These are phyloP conservation scores for Coniosporium apollinis DNA, from an alignment of 495 filamentous ascomycete species.

Conservation along the genomic window DNA sequence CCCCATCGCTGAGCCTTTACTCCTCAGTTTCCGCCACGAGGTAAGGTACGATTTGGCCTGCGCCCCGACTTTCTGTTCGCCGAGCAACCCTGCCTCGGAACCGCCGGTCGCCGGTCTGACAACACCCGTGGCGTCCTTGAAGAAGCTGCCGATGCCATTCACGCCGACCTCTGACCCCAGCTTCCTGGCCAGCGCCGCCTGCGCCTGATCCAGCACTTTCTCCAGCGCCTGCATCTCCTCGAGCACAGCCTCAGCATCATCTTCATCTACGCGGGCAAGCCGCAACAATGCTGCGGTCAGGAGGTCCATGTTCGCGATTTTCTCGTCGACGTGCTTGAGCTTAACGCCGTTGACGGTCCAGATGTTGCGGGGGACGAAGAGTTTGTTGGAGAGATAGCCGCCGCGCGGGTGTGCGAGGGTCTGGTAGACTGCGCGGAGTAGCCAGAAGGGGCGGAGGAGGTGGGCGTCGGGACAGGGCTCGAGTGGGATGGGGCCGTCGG, in stretches of 20 bases:
- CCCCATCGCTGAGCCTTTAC: constrained; percentile 59
- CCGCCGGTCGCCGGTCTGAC: constrained; percentile 8
- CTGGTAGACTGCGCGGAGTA: constrained; percentile 85
- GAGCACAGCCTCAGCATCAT: constrained; percentile 75
- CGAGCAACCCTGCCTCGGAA: constrained; percentile 44
- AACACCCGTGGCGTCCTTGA: constrained; percentile 54
- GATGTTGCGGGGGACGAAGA: constrained; percentile 83
- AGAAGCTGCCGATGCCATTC: constrained; percentile 46
- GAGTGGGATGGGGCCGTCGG: constrained; percentile 53
- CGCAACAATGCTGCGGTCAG: constrained; percentile 80
- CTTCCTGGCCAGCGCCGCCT: constrained; percentile 58
- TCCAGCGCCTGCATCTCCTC: constrained; percentile 96
- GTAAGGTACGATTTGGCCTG: constrained; percentile 25
- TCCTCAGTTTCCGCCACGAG: constrained; percentile 80
- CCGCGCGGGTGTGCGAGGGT: constrained; percentile 82
- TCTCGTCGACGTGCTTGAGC: constrained; percentile 78
- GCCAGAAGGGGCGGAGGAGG: constrained; percentile 84
- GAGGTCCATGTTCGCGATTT: constrained; percentile 83
- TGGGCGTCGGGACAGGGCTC: constrained; percentile 84
- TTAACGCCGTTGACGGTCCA: constrained; percentile 93
- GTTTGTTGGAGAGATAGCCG: constrained; percentile 74
- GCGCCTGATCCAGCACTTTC: constrained; percentile 68
- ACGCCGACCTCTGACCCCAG: constrained; percentile 83
- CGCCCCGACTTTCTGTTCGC: constrained; percentile 15
- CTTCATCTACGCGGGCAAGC: constrained; percentile 65